Percentiles rank a stretch among this genome's conserved stretches.
Evolutionary conservation across 2,329 filamentous ascomycete species (phyloP).

Genomic region (Fusarium fracticaudum): DNA sequence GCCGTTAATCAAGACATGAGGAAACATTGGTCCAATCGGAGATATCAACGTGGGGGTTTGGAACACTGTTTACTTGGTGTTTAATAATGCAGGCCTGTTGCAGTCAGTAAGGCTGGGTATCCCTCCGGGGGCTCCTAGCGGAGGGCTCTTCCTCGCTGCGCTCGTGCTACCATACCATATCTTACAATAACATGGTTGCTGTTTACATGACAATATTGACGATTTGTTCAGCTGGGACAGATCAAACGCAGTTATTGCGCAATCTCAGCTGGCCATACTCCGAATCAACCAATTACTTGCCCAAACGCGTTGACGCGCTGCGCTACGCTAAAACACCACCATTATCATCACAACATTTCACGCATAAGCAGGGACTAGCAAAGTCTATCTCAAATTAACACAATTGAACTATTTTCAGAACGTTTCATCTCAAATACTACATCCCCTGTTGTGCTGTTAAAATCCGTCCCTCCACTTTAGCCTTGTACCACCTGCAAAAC

Average conservation of each 20-base stretch:
- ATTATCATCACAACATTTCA: conserved; percentile 32
- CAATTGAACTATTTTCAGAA: background rate
- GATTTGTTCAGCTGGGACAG: background rate
- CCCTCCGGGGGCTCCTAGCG: no score
- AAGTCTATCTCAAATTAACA: conserved; percentile 13
- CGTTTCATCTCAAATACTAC: background rate
- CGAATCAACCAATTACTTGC: conserved; percentile 22
- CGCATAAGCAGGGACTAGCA: conserved; percentile 14
- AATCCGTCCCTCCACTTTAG: background rate
- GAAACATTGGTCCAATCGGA: conserved; percentile 23
- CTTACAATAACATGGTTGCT: background rate
- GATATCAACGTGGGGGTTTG: conserved; percentile 2
- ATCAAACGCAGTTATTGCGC: background rate
- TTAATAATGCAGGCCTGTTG: background rate
- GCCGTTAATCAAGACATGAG: background rate
- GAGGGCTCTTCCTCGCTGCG: no score
- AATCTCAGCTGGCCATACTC: conserved; percentile 20
- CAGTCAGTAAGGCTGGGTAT: no score
- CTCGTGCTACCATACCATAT: background rate
- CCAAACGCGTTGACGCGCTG: conserved; percentile 30
- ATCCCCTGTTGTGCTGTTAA: conserved; percentile 6
- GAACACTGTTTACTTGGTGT: conserved; percentile 1
- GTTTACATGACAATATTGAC: background rate
- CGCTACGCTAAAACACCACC: conserved; percentile 27
- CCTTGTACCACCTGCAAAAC: background rate